A percentile compares a stretch with the other conserved stretches of the same genome.
Evolutionary conservation across 2,329 filamentous ascomycete species (phyloP).

Genomic region (Boeremia lycopersici): DNA sequence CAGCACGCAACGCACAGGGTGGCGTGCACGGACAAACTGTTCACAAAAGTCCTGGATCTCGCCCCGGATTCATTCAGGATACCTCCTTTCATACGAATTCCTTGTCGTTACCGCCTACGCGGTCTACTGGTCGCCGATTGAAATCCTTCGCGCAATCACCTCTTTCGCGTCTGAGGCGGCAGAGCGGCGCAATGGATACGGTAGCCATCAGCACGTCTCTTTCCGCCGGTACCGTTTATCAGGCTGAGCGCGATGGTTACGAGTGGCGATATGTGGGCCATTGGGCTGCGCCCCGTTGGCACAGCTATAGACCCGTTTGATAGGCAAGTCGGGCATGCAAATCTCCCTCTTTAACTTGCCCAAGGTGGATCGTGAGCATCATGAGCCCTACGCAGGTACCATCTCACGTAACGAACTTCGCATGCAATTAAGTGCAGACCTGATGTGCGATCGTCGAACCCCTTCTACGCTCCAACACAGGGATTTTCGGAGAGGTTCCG

Average conservation of each 20-base stretch:
- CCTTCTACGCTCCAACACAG: neutral
- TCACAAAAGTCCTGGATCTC: neutral
- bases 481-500: neutral
- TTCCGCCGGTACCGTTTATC: neutral
- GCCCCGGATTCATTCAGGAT: neutral
- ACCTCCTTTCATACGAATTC: constrained; percentile 5
- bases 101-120: neutral
- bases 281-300: constrained; percentile 7
- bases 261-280: constrained; percentile 1
- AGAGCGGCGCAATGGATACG: constrained; percentile 6
- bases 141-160: constrained; percentile 5
- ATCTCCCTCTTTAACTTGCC: neutral
- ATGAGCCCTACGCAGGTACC: constrained; percentile 1
- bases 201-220: neutral
- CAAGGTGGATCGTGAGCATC: neutral
- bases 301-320: neutral
- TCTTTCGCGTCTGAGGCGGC: neutral
- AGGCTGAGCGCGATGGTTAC: neutral
- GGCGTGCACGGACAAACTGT: neutral
- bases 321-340: neutral
- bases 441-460: neutral
- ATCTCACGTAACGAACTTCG: neutral
- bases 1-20: neutral
- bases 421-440: neutral
- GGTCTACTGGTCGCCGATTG: neutral